Conservation (phyloP, 192 early-diverging fungal species). For the Backusella mclennaniae region DNA sequence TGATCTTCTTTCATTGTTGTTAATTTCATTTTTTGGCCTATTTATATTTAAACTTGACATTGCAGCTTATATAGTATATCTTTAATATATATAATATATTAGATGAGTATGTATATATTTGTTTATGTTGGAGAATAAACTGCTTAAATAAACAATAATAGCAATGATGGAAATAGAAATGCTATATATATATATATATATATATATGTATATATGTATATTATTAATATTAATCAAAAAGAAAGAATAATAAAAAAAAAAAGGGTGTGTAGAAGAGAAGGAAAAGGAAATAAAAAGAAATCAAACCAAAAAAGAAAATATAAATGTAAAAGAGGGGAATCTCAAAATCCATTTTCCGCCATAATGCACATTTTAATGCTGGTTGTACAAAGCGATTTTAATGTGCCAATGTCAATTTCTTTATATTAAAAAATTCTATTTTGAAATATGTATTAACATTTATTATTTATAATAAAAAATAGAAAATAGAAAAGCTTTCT, state of each 20-base stretch:
- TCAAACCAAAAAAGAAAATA: conserved; percentile 10
- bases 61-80: neutral
- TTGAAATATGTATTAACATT: neutral
- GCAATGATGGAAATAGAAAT: neutral
- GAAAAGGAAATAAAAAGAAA: conserved; percentile 11
- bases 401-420: neutral
- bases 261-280: neutral
- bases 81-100: neutral
- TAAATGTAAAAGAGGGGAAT: neutral
- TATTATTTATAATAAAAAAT: neutral
- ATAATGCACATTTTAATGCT: neutral
- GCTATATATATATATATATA: too few species aligned
- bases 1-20: neutral
- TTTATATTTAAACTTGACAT: neutral
- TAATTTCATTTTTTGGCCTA: neutral
- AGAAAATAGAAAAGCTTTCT: neutral
- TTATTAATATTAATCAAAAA: neutral
- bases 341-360: neutral
- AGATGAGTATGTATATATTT: neutral
- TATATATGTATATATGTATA: too few species aligned
- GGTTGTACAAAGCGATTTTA: neutral
- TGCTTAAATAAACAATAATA: neutral
- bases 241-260: neutral
- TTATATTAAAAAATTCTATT: neutral
- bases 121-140: neutral